Conservation (phyloP, 192 early-diverging fungal genomes). For the Linnemannia elongata region DNA sequence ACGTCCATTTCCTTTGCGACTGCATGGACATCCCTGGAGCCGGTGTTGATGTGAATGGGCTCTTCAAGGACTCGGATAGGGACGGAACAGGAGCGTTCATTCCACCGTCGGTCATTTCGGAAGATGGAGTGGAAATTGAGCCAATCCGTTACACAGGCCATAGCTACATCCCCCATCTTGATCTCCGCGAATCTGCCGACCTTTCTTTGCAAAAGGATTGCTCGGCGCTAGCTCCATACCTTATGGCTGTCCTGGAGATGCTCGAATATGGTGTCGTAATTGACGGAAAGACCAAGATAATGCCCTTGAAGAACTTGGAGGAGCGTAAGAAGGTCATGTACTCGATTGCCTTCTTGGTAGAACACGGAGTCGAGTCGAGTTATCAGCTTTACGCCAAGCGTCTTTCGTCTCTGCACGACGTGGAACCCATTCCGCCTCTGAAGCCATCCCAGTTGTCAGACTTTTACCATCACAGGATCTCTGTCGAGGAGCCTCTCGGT, state of each 20-base stretch:
- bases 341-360: slow-evolving; percentile 36
- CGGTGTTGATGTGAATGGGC: background rate
- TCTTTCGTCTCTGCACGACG: slow-evolving; percentile 20
- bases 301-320: background rate
- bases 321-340: slow-evolving; percentile 24
- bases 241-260: slow-evolving; percentile 51
- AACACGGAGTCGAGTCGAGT: slow-evolving; percentile 23
- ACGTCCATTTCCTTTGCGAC: slow-evolving; percentile 38
- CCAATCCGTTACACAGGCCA: background rate
- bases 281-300: slow-evolving; percentile 11
- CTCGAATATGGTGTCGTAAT: slow-evolving; percentile 28
- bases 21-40: slow-evolving; percentile 30
- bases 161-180: slow-evolving; percentile 12
- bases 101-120: background rate
- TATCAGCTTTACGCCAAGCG: slow-evolving; percentile 25
- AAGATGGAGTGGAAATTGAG: background rate
- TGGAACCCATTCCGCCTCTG: slow-evolving; percentile 20
- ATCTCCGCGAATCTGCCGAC: background rate
- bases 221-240: slow-evolving; percentile 6
- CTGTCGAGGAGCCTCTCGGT: background rate
- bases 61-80: background rate
- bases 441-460: slow-evolving; percentile 17
- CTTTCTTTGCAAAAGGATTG: slow-evolving; percentile 11
- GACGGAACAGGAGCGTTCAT: background rate
- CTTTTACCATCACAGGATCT: slow-evolving; percentile 9